These are phyloP conservation scores for Fusarium metavorans DNA, from an alignment of 2,329 filamentous ascomycete species.

Conservation along the genomic window DNA sequence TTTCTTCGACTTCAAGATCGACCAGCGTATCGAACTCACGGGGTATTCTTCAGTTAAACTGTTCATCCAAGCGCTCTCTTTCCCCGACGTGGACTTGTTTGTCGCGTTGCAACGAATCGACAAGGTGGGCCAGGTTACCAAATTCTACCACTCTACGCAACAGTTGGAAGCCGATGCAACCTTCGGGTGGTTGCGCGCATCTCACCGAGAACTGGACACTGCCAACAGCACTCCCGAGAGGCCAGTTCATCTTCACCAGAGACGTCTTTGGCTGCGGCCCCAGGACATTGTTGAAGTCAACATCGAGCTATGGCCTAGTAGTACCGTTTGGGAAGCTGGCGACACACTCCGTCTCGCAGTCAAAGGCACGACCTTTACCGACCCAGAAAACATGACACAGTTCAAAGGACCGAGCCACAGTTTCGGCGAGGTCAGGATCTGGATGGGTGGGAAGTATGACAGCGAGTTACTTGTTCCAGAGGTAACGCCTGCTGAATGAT, in stretches of 20 bases:
- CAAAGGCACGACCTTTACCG: slow-evolving; percentile 10
- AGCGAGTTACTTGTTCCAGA: background rate
- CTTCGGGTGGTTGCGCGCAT: background rate
- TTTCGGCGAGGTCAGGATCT: slow-evolving; percentile 11
- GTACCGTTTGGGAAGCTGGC: slow-evolving; percentile 14
- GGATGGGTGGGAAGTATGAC: background rate
- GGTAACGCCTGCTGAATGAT: background rate
- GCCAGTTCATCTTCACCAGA: background rate
- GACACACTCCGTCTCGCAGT: slow-evolving; percentile 8
- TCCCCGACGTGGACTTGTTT: slow-evolving; percentile 1
- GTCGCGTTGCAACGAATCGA: background rate
- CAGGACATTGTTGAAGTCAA: slow-evolving; percentile 14
- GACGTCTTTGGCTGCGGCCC: slow-evolving; percentile 3
- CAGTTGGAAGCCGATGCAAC: background rate
- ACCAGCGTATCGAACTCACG: background rate
- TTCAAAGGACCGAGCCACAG: slow-evolving; percentile 11
- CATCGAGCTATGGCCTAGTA: slow-evolving; percentile 14
- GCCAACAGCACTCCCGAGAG: background rate
- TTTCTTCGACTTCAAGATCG: background rate
- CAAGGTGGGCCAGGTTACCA: background rate
- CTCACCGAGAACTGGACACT: background rate
- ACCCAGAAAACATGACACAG: background rate
- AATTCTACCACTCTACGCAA: background rate
- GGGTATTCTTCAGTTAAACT: background rate
- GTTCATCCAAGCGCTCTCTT: background rate